phyloP scores from a whole-genome alignment of 2,329 filamentous ascomycete genomes.

The Emergomyces orientalis region DNA sequence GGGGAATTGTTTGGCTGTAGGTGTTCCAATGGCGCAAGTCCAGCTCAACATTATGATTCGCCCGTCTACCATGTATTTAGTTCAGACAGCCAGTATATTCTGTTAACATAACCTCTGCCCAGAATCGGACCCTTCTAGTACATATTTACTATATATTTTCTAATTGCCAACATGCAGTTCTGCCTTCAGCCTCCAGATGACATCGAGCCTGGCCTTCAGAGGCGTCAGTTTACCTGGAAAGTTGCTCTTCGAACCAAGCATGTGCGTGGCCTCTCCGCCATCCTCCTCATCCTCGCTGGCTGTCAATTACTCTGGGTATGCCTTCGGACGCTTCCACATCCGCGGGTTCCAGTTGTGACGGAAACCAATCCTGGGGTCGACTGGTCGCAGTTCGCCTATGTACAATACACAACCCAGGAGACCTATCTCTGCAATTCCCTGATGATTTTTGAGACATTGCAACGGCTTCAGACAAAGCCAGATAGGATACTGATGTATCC shows the following conservation, averaged over 20 bases:
- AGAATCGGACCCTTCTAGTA: not conserved
- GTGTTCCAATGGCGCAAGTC: too few relatives aligned
- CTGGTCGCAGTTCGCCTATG: slow-evolving; percentile 27
- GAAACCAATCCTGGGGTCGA: slow-evolving; percentile 13
- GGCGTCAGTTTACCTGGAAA: not conserved
- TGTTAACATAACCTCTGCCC: not conserved
- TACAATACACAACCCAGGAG: slow-evolving; percentile 25
- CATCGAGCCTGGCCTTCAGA: not conserved
- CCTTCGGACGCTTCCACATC: not conserved
- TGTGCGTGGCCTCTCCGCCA: not conserved
- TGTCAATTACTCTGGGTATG: not conserved
- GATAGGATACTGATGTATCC: slow-evolving; percentile 28
- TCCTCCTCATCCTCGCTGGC: not conserved
- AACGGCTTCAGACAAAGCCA: slow-evolving; percentile 22
- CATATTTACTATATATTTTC: not conserved
- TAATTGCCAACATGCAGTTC: not conserved
- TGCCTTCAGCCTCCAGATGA: not conserved
- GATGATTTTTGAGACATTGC: slow-evolving; percentile 27
- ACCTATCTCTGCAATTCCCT: slow-evolving; percentile 28
- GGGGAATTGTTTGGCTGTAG: too few relatives aligned
- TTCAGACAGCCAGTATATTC: not conserved
- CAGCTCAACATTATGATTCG: not conserved
- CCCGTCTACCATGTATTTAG: not conserved
- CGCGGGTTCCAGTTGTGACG: not conserved
- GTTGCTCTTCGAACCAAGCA: not conserved